Percentiles rank a stretch among this genome's conserved stretches.
Evolutionary conservation across 305 asterid species (phyloP).

Genomic region (Fraxinus angustifolia): DNA sequence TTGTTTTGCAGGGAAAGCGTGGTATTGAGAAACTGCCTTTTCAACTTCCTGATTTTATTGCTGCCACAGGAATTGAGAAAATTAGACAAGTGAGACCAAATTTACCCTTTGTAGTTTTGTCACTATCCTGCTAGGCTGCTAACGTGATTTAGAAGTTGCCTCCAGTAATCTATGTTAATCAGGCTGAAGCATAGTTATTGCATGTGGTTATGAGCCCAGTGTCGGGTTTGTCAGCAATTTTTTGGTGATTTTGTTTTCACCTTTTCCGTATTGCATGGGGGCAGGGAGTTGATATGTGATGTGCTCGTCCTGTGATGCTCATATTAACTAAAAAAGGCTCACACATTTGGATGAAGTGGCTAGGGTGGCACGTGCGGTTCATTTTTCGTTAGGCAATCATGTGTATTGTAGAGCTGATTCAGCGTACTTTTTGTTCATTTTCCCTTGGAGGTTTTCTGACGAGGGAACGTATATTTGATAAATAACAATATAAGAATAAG

Average conservation of each 20-base stretch:
- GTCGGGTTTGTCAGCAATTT: neutral
- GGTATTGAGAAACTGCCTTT: constrained; percentile 95
- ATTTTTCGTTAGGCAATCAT: neutral
- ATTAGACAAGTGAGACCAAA: constrained; percentile 73
- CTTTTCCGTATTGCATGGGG: neutral
- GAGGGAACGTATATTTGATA: neutral
- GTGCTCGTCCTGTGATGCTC: neutral
- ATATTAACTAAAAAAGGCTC: neutral
- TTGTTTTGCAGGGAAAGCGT: constrained; percentile 84
- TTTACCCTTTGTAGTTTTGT: constrained; percentile 12
- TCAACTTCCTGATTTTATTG: constrained; percentile 96
- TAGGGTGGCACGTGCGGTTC: neutral
- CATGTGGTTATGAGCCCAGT: neutral
- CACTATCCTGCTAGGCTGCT: neutral
- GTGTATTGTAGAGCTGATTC: neutral
- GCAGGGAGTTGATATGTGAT: neutral
- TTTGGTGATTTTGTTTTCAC: neutral
- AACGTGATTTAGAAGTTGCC: neutral
- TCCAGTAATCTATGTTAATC: neutral
- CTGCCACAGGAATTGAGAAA: constrained; percentile 96
- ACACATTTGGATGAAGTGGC: neutral
- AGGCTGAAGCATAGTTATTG: neutral
- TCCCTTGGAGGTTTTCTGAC: neutral
- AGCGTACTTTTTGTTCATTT: neutral
- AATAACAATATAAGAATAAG: neutral